These are phyloP conservation scores for Solanum rostratum DNA, from an alignment of 257 asterid genomes.

Conservation along the genomic window DNA sequence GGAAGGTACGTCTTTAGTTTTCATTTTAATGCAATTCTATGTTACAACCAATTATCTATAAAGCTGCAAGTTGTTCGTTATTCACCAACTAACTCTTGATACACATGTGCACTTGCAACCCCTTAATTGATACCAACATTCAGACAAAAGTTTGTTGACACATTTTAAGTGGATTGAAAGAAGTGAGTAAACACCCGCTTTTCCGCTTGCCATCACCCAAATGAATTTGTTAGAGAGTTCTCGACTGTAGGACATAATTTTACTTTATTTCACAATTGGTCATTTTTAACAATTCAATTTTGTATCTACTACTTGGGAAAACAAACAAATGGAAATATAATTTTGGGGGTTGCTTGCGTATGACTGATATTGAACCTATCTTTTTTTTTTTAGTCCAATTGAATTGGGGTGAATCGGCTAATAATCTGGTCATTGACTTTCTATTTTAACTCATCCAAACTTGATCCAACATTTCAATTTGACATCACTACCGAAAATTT, in stretches of 20 bases:
- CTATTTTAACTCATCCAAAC: background rate
- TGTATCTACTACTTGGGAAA: background rate
- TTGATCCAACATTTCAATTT: background rate
- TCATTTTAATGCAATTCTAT: background rate
- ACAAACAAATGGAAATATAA: background rate
- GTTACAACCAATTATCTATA: background rate
- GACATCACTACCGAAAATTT: background rate
- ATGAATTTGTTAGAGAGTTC: background rate
- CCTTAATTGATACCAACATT: background rate
- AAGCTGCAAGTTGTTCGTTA: background rate
- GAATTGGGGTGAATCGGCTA: background rate
- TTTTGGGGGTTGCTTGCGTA: background rate
- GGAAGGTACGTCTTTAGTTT: slow-evolving; percentile 47
- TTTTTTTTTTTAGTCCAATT: background rate
- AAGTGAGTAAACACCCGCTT: background rate
- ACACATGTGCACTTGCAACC: background rate
- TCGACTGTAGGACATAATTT: background rate
- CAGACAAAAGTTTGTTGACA: background rate
- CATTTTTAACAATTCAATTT: background rate
- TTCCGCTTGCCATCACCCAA: background rate
- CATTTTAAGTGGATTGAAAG: background rate
- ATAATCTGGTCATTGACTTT: background rate
- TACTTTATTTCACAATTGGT: background rate
- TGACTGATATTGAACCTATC: background rate
- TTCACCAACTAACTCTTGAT: background rate